Conservation (phyloP, 1,139 yeast species). For the Eremothecium sinecaudum region DNA sequence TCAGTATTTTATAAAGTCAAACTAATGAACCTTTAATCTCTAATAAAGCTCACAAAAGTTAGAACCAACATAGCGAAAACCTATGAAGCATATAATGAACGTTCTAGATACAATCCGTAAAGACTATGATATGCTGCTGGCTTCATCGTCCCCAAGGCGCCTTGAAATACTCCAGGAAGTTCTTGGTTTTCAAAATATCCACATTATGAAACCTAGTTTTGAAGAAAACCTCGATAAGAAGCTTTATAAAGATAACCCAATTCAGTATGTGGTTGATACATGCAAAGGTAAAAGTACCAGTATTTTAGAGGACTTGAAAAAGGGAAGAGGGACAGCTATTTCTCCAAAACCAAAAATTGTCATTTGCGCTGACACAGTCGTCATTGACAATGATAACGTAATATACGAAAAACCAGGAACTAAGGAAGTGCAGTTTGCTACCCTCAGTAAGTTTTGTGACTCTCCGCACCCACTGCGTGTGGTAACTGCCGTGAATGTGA, state of each 20-base stretch:
- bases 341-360: conserved; percentile 27
- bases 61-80: no score
- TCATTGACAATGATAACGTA: conserved; percentile 51
- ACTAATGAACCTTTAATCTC: no score
- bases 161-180: conserved; percentile 51
- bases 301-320: conserved; percentile 41
- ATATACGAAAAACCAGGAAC: conserved; percentile 72
- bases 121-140: conserved; percentile 44
- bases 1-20: no score
- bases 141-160: conserved; percentile 80
- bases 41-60: no score
- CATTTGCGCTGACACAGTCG: conserved; percentile 74
- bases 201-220: conserved; percentile 37
- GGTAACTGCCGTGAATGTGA: conserved; percentile 52
- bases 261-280: conserved; percentile 58
- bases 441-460: conserved; percentile 40
- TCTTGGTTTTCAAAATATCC: conserved; percentile 50
- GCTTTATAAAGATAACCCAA: conserved; percentile 25
- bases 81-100: no score
- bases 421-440: conserved; percentile 41
- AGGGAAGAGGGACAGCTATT: conserved; percentile 7
- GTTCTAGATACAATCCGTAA: conserved; percentile 28
- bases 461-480: conserved; percentile 42
- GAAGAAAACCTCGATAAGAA: conserved; percentile 64
- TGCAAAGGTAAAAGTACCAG: conserved; percentile 55